phyloP scores from a whole-genome alignment of 768 basidiomycete genomes.

The Kwoniella mangroviensis region DNA sequence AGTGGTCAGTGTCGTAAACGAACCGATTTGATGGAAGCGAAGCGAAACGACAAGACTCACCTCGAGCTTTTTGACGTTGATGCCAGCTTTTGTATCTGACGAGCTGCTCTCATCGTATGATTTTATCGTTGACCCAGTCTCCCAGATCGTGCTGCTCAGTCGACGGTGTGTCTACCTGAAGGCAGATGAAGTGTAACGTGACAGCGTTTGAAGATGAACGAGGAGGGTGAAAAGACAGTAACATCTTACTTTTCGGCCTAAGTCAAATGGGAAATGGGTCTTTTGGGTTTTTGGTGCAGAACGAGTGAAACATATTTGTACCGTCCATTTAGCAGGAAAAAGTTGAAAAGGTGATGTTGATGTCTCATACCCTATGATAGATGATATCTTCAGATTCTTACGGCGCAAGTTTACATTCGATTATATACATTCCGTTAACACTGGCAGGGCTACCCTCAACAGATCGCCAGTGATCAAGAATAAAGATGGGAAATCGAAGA shows the following conservation, averaged over 20 bases:
- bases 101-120: neutral
- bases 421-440: too few relatives aligned
- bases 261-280: neutral
- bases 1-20: neutral
- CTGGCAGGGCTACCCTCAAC: too few relatives aligned
- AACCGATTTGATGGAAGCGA: neutral
- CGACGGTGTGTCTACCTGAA: too few relatives aligned
- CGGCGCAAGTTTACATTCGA: too few relatives aligned
- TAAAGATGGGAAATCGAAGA: slow-evolving; percentile 42
- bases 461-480: neutral
- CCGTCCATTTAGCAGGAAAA: slow-evolving; percentile 8
- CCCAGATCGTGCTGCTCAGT: too few relatives aligned
- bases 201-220: neutral
- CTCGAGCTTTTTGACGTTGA: slow-evolving; percentile 4
- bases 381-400: too few relatives aligned
- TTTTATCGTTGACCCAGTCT: neutral
- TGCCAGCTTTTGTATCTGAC: slow-evolving; percentile 13
- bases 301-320: neutral
- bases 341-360: too few relatives aligned
- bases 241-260: slow-evolving; percentile 10
- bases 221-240: neutral
- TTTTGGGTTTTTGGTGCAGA: neutral
- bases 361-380: too few relatives aligned
- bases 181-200: neutral
- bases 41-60: neutral